Percentiles rank a stretch among this genome's conserved stretches.
phyloP scores from a whole-genome alignment of 129 eudicot genomes.

The Tagetes patula region DNA sequence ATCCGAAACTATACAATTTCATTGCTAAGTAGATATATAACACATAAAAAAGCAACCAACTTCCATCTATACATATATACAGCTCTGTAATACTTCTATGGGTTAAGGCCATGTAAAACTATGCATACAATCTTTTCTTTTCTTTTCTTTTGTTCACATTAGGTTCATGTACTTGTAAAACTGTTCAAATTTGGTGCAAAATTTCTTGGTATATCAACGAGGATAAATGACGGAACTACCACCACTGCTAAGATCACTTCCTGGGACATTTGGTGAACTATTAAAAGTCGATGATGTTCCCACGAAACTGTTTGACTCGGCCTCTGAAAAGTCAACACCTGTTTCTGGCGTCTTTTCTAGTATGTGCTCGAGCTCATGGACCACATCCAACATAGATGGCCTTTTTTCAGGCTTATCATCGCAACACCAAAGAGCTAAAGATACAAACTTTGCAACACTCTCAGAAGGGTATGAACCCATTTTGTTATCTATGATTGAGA shows the following conservation, averaged over 20 bases:
- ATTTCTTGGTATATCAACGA: slow-evolving; percentile 37
- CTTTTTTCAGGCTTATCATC: slow-evolving; percentile 61
- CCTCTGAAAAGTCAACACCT: slow-evolving; percentile 26
- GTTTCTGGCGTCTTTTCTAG: slow-evolving; percentile 49
- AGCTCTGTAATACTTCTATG: slow-evolving; percentile 6
- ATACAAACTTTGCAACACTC: slow-evolving; percentile 58
- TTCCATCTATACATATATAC: slow-evolving; percentile 26
- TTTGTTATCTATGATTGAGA: slow-evolving; percentile 57
- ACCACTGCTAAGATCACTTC: slow-evolving; percentile 59
- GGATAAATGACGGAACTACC: slow-evolving; percentile 43
- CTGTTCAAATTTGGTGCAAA: slow-evolving; percentile 20
- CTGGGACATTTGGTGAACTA: slow-evolving; percentile 39
- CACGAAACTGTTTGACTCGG: slow-evolving; percentile 30
- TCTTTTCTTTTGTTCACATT: not conserved
- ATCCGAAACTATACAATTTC: not conserved
- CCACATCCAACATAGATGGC: slow-evolving; percentile 73
- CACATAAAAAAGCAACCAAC: not conserved
- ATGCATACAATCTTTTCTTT: not conserved
- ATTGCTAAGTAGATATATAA: not conserved
- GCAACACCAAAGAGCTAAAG: slow-evolving; percentile 71
- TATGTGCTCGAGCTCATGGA: slow-evolving; percentile 68
- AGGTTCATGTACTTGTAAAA: not conserved
- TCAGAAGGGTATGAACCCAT: slow-evolving; percentile 83
- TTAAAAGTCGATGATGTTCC: slow-evolving; percentile 29
- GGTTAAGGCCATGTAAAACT: slow-evolving; percentile 8